A percentile compares a stretch with the other conserved stretches of the same genome.
Conservation (phyloP, 164 flowering plant genomes). For the Echeveria elegans region DNA sequence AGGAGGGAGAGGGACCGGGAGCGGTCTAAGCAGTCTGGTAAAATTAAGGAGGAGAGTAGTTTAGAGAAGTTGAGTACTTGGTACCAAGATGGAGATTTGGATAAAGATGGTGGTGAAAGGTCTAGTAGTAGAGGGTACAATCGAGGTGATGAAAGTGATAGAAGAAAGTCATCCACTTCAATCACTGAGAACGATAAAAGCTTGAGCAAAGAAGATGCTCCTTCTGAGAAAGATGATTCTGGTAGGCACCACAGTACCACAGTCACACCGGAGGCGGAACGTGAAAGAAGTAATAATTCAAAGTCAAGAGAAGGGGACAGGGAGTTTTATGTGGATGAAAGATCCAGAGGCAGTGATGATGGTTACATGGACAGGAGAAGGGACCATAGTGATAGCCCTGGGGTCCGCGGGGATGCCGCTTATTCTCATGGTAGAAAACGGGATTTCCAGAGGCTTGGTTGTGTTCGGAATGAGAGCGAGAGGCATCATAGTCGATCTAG, state of each 20-base stretch:
- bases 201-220: constrained; percentile 44
- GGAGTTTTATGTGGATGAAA: constrained; percentile 53
- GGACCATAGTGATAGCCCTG: constrained; percentile 52
- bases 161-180: constrained; percentile 39
- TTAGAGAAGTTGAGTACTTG: constrained; percentile 67
- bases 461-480: constrained; percentile 63
- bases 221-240: constrained; percentile 50
- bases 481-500: constrained; percentile 57
- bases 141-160: constrained; percentile 44
- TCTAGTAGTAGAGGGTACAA: constrained; percentile 39
- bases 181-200: constrained; percentile 39
- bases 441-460: constrained; percentile 67
- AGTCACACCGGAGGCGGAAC: no score
- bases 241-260: constrained; percentile 10
- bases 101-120: constrained; percentile 47
- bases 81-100: constrained; percentile 67
- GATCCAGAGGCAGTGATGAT: constrained; percentile 63
- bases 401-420: constrained; percentile 38
- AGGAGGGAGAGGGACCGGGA: constrained; percentile 49
- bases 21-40: constrained; percentile 47
- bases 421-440: constrained; percentile 69
- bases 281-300: constrained; percentile 3
- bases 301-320: constrained; percentile 57
- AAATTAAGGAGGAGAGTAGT: constrained; percentile 56
- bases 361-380: constrained; percentile 54